Evolutionary conservation across 2,329 filamentous ascomycete species (phyloP).

Genomic region (Gliomastix tumulicola): DNA sequence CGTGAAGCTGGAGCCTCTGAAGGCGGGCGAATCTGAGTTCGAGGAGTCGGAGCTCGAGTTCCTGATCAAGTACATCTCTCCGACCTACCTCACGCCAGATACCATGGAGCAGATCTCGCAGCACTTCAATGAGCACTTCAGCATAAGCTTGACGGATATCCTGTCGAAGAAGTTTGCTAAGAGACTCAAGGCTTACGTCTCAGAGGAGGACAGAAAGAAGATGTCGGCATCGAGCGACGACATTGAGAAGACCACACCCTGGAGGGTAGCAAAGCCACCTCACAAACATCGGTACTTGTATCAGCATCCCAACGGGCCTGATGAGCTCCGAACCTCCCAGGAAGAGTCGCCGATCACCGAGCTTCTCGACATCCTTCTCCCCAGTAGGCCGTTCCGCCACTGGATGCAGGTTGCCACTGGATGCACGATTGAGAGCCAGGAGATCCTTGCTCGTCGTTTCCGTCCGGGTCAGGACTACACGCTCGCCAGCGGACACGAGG

Average conservation of each 20-base stretch:
- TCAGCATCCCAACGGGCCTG: constrained; percentile 46
- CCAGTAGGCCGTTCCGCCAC: constrained; percentile 78
- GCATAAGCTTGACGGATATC: constrained; percentile 73
- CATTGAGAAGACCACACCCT: constrained; percentile 53
- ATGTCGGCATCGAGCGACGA: constrained; percentile 40
- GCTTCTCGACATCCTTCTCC: constrained; percentile 74
- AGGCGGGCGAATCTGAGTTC: constrained; percentile 48
- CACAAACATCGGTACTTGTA: constrained; percentile 95
- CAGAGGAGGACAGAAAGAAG: constrained; percentile 49
- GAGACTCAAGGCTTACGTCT: constrained; percentile 64
- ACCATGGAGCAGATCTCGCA: constrained; percentile 76
- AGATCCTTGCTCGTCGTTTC: constrained; percentile 81
- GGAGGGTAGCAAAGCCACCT: constrained; percentile 77
- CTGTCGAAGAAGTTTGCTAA: constrained; percentile 71
- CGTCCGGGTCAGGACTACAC: constrained; percentile 85
- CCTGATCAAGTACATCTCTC: constrained; percentile 81
- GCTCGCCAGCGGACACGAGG: constrained; percentile 77
- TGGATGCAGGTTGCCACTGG: constrained; percentile 84
- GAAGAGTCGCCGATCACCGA: constrained; percentile 61
- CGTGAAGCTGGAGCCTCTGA: constrained; percentile 32
- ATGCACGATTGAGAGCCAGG: constrained; percentile 63
- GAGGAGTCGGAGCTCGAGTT: constrained; percentile 81
- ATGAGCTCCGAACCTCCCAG: constrained; percentile 23
- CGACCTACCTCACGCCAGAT: constrained; percentile 86
- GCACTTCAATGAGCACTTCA: constrained; percentile 76